Evolutionary conservation across 1,139 yeast species (phyloP).

Genomic region (Kodamaea anthophila): DNA sequence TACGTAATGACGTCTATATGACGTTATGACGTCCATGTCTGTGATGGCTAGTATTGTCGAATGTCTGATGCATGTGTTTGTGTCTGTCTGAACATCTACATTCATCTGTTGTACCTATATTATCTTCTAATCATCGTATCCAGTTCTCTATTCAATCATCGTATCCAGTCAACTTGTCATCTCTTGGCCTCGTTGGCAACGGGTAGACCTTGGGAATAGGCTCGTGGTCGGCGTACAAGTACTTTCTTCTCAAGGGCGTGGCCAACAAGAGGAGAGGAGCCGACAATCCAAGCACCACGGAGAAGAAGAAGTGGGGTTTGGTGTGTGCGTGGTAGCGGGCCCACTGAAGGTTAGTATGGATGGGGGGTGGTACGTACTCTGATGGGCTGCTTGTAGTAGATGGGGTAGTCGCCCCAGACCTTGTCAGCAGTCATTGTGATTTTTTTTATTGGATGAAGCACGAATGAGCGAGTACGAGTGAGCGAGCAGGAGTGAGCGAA

Average conservation of each 20-base stretch:
- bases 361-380: conserved; percentile 41
- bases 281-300: conserved; percentile 60
- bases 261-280: conserved; percentile 61
- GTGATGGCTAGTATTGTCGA: no score
- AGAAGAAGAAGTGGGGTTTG: conserved; percentile 70
- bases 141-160: conserved; percentile 40
- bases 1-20: no score
- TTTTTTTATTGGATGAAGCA: conserved; percentile 6
- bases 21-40: no score
- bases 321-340: conserved; percentile 73
- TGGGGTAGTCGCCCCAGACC: conserved; percentile 53
- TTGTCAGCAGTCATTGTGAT: conserved; percentile 15
- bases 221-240: conserved; percentile 58
- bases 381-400: conserved; percentile 56
- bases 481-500: background rate
- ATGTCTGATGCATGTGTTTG: no score
- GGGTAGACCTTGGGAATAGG: conserved; percentile 71
- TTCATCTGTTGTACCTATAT: no score
- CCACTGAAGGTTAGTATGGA: conserved; percentile 49
- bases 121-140: no score
- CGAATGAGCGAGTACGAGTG: background rate
- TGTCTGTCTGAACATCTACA: no score
- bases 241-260: conserved; percentile 69
- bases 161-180: conserved; percentile 43
- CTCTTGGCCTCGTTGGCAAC: conserved; percentile 53